Conservation (phyloP, 163 green algal species). For the Prototheca cutis region DNA sequence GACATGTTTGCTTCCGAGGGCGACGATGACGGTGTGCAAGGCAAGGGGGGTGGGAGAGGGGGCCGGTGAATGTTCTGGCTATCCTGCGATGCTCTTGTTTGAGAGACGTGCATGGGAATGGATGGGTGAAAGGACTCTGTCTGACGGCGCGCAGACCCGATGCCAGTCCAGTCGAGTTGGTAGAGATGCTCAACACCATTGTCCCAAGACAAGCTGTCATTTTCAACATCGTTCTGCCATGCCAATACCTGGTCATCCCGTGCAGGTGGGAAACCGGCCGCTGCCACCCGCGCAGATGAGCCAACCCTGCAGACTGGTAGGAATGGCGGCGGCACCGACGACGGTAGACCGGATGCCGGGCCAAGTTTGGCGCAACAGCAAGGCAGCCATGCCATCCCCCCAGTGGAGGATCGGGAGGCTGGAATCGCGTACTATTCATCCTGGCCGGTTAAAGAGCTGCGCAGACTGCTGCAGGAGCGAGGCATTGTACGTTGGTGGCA, state of each 20-base stretch:
- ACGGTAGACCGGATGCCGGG: background rate
- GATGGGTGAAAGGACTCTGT: too few species aligned
- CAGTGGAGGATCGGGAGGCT: background rate
- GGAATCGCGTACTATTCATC: conserved; percentile 28
- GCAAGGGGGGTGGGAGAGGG: background rate
- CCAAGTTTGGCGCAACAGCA: background rate
- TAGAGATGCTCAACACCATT: too few species aligned
- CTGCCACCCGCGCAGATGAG: background rate
- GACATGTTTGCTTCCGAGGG: conserved; percentile 29
- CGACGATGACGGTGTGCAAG: background rate
- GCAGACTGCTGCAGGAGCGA: conserved; percentile 43
- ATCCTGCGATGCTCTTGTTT: background rate
- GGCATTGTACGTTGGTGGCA: conserved; percentile 16
- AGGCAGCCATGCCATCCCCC: background rate
- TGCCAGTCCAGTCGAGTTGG: too few species aligned
- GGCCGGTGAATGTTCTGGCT: conserved; percentile 1
- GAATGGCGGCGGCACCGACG: background rate
- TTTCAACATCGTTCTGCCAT: too few species aligned
- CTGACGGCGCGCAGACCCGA: too few species aligned
- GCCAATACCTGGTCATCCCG: too few species aligned
- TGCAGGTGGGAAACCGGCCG: background rate
- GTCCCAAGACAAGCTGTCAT: too few species aligned
- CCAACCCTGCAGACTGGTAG: background rate
- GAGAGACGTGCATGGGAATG: background rate
- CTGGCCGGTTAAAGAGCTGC: conserved; percentile 71